phyloP scores from a whole-genome alignment of 2,329 filamentous ascomycete species.

The Ceratocystis cacaofunesta region DNA sequence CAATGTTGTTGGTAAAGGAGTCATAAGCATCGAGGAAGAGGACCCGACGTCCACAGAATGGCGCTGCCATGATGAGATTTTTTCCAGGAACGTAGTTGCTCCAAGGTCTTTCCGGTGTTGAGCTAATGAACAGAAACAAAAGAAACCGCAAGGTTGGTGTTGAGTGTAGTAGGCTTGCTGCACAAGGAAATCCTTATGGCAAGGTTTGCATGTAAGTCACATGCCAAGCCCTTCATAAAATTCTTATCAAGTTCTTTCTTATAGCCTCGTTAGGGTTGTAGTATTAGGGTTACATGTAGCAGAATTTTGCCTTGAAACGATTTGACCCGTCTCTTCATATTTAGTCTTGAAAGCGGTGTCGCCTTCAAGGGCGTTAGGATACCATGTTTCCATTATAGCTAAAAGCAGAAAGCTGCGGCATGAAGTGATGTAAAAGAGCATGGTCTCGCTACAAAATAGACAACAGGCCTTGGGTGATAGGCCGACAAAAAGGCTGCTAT shows the following conservation, averaged over 20 bases:
- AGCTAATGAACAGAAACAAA: not conserved
- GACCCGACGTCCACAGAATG: slow-evolving; percentile 33
- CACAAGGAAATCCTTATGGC: not conserved
- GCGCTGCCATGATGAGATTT: slow-evolving; percentile 20
- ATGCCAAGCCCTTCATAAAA: not conserved
- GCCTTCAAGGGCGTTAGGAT: not conserved
- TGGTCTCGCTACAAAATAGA: not conserved
- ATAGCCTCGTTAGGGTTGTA: not conserved
- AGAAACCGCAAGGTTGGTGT: not conserved
- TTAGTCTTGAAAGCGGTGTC: no score
- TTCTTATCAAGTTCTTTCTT: not conserved
- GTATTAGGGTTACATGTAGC: not conserved
- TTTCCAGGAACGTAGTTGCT: not conserved
- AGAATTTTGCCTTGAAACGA: not conserved
- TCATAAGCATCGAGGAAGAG: slow-evolving; percentile 93
- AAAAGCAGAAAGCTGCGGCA: not conserved
- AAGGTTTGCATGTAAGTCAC: not conserved
- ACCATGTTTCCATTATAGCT: not conserved
- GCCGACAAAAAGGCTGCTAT: not conserved
- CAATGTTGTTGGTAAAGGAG: slow-evolving; percentile 92
- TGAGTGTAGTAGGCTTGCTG: not conserved
- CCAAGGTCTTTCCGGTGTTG: not conserved
- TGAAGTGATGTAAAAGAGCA: not conserved
- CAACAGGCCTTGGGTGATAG: not conserved
- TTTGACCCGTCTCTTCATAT: not conserved